A percentile compares a stretch with the other conserved stretches of the same genome.
Evolutionary conservation across 768 basidiomycete genomes (phyloP).

Genomic region (Amanita muscaria): DNA sequence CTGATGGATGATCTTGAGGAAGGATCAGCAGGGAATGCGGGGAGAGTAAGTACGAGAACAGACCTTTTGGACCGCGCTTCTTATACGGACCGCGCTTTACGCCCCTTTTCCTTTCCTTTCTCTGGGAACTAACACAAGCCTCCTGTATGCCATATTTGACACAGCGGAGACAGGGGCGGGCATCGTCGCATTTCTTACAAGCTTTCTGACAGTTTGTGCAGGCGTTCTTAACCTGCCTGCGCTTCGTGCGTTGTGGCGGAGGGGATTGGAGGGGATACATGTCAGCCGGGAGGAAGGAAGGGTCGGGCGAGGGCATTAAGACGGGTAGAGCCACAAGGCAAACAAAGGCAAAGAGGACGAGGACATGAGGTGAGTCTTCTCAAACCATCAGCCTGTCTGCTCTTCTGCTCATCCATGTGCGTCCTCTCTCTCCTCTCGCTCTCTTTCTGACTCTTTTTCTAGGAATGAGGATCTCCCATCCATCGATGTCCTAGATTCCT

Average conservation of each 20-base stretch:
- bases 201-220: slow-evolving; percentile 89
- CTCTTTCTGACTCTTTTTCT: slow-evolving; percentile 24
- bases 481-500: slow-evolving; percentile 31
- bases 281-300: no score
- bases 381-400: not conserved
- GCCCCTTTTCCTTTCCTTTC: slow-evolving; percentile 88
- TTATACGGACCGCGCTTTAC: slow-evolving; percentile 86
- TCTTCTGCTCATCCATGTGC: slow-evolving; percentile 13
- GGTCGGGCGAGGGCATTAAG: slow-evolving; percentile 2
- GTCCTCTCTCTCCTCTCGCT: slow-evolving; percentile 25
- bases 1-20: slow-evolving; percentile 44
- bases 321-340: slow-evolving; percentile 7
- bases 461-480: slow-evolving; percentile 44
- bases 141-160: slow-evolving; percentile 84
- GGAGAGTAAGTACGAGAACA: slow-evolving; percentile 25
- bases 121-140: slow-evolving; percentile 82
- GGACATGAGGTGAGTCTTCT: no score
- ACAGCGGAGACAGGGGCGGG: slow-evolving; percentile 86
- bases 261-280: slow-evolving; percentile 40
- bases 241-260: slow-evolving; percentile 63
- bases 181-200: slow-evolving; percentile 89
- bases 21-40: slow-evolving; percentile 13
- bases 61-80: slow-evolving; percentile 90
- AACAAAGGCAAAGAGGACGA: slow-evolving; percentile 10
- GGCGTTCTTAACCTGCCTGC: slow-evolving; percentile 85